Evolutionary conservation across 805 yeast species (phyloP), one percentile per base, ranked within the genome.

Genomic region (Sugiyamaella qingdaonensis): DNA sequence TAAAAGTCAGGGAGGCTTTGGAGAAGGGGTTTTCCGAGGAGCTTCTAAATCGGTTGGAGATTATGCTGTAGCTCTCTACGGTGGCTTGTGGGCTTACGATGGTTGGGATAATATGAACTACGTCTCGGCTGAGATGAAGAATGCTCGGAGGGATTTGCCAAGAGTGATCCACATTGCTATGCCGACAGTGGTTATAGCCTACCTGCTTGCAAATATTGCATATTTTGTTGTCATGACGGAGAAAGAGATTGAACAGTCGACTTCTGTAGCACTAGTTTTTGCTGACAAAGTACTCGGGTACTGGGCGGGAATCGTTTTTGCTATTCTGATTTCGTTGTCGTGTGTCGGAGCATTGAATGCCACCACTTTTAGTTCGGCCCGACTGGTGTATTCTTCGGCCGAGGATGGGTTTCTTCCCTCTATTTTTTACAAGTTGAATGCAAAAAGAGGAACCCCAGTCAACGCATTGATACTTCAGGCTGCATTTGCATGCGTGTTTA

Each of bases 221-320:
- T 73, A 73, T 58, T 72, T 82, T 65, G 90, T 89, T 2, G 92
- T 88, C 46, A 88, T 90, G 39, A 87, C 91, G 53, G 77, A 78
- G 56, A 85, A 81, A 4, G 82, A 76, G 42, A 57, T 72, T 10
- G 60, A 63, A 19, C 47, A 56, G 2, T 60, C 73, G 2, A 61
- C 68, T 11, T 68, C 74, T 1, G 72, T 73, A 2, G 73, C 73
- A 3, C 53, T 72, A 34, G 59, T 67, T 4, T 60, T 73, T 36
- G 71, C 71, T 27, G 49, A 58, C 2, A 54, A 56, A 32, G 60
- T 69, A 2, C 50, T 65, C 14, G 71, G 73, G 4, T 31, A 55
- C 2, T 43, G 54, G 14, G 68, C 69, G 10, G 65, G 66, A 2
- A 52, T 65, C 10, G 49, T 65, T 2, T 62, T 72, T 27, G 64